Evolutionary conservation across 139 green algal species (phyloP).

Genomic region (Auxenochlorella protothecoides): DNA sequence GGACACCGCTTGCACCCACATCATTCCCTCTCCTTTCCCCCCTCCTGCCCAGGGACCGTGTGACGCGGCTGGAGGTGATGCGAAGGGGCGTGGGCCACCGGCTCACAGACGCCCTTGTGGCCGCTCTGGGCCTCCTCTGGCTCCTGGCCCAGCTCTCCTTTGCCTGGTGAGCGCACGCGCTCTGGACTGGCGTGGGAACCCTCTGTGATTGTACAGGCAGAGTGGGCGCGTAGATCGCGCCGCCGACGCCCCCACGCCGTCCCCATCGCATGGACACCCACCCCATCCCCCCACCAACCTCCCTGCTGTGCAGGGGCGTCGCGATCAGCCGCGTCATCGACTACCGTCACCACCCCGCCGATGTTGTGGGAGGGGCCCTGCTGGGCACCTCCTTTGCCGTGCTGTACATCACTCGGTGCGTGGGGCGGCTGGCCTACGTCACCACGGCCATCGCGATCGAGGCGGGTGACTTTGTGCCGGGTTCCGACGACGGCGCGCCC

Average conservation of each 20-base stretch:
- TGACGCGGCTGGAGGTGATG: neutral
- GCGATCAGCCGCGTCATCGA: conserved; percentile 25
- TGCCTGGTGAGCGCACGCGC: conserved; percentile 6
- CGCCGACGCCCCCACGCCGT: too few species aligned
- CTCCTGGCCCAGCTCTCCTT: conserved; percentile 5
- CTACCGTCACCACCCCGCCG: conserved; percentile 23
- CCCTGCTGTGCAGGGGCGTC: conserved; percentile 8
- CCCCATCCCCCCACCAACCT: neutral
- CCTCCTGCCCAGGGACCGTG: neutral
- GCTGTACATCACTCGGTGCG: conserved; percentile 2
- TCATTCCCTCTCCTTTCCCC: neutral
- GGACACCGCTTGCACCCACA: neutral
- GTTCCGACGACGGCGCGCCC: too few species aligned
- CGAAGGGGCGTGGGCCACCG: neutral
- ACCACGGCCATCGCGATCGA: too few species aligned
- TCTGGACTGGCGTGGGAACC: too few species aligned
- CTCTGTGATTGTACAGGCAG: too few species aligned
- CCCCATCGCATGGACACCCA: too few species aligned
- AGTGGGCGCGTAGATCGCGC: too few species aligned
- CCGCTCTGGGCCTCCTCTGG: neutral
- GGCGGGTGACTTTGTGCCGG: too few species aligned
- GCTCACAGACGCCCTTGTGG: neutral
- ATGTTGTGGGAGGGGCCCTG: conserved; percentile 18
- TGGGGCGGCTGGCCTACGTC: neutral
- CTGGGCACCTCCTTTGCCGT: conserved; percentile 15